Evolutionary conservation across 805 yeast genomes (phyloP).

Genomic region (Candida chilensis): DNA sequence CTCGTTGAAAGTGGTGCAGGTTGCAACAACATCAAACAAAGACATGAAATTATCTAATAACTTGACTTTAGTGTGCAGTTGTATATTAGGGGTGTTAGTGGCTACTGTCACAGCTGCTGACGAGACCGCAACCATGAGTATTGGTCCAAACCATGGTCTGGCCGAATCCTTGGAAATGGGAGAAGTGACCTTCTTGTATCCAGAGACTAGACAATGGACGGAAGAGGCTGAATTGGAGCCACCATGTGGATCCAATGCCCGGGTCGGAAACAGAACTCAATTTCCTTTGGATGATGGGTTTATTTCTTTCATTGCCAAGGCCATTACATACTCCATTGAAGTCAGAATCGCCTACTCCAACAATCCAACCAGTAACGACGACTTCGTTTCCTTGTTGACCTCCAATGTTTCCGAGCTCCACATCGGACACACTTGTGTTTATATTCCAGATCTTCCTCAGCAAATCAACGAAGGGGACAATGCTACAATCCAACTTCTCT

Average conservation of each 20-base stretch:
- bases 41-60: too few relatives aligned
- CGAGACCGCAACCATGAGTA: too few relatives aligned
- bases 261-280: slow-evolving; percentile 25
- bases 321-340: slow-evolving; percentile 25
- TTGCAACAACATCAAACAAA: too few relatives aligned
- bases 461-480: slow-evolving; percentile 22
- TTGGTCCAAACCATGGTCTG: too few relatives aligned
- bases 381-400: slow-evolving; percentile 26
- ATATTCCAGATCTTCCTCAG: slow-evolving; percentile 31
- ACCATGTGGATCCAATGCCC: slow-evolving; percentile 34
- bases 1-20: too few relatives aligned
- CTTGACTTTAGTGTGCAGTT: too few relatives aligned
- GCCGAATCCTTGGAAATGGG: too few relatives aligned
- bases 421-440: slow-evolving; percentile 37
- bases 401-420: slow-evolving; percentile 29
- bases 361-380: slow-evolving; percentile 26
- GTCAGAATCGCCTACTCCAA: slow-evolving; percentile 27
- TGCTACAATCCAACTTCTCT: slow-evolving; percentile 36
- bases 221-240: slow-evolving; percentile 33
- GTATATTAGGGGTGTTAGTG: too few relatives aligned
- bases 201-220: slow-evolving; percentile 34
- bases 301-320: slow-evolving; percentile 33
- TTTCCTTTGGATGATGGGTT: slow-evolving; percentile 40
- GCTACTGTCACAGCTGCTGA: too few relatives aligned
- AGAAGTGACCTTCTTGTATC: slow-evolving; percentile 29